Base-by-base conservation (phyloP, 805 yeast species). In the Myxozyma nipponensis region DNA sequence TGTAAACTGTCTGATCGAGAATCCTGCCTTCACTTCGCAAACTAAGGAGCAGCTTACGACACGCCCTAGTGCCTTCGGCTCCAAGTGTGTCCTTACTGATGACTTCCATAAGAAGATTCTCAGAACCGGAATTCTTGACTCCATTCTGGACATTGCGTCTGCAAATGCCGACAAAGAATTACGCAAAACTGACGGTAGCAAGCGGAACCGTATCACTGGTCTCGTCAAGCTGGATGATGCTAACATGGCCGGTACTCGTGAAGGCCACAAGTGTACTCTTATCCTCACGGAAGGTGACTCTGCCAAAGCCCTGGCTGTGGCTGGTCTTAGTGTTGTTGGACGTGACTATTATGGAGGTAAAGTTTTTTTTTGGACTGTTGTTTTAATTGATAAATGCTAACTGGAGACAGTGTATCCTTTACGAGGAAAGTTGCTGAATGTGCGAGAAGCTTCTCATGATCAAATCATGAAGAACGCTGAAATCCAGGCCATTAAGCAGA, bases 261-360 rank as follows among this genome's bases (percentile, higher is more conserved):
- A 90, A 19, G 95, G 97, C 24, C 76, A 83, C 62, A 86, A 87
- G 67, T 90, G 98, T 73, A 91, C 98, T 1, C 74, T 93, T 62
- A 87, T 93, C 63, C 70, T 93, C 51, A 93, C 98, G 1, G 98
- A 93, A 72, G 98, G 98, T 64, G 96, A 90, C 64, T 93, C 98
- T 56, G 98, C 98, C 59, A 75, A 80, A 72, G 79, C 95, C 2
- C 74, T 87, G 54, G 98, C 98, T 1, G 93, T 87, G 13, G 86
- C 95, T 2, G 98, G 98, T 25, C 73, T 93, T 32, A 84, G 95
- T 0, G 96, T 91, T 25, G 95, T 93, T 39, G 98, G 98, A 23
- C 78, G 98, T 69, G 96, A 93, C 67, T 81, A 79, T 60, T 93
- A 89, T 63, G 98, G 98, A 2, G 38, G 38, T 35, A 89, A 5